Conservation (phyloP, 169 alveolate species). For the Plasmodium billcollinsi region DNA sequence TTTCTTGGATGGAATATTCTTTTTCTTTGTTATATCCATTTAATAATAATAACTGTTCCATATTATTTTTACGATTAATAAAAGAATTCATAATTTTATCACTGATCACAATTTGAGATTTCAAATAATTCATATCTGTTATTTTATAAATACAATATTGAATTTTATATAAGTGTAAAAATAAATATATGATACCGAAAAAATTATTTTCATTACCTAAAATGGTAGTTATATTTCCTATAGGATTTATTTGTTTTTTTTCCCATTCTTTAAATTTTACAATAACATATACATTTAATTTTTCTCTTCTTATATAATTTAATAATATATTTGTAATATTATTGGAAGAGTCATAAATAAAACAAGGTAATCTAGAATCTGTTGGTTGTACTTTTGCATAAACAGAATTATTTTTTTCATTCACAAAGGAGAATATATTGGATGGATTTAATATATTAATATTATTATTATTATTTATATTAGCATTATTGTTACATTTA, state of each 20-base stretch:
- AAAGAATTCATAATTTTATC: conserved; percentile 25
- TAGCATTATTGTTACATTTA: neutral
- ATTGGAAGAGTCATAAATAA: conserved; percentile 39
- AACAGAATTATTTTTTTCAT: neutral
- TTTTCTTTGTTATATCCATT: neutral
- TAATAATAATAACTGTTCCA: neutral
- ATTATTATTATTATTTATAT: neutral
- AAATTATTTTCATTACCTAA: conserved; percentile 71
- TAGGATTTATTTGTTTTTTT: conserved; percentile 51
- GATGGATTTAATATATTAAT: neutral
- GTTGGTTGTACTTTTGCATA: conserved; percentile 57
- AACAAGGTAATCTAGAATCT: conserved; percentile 60
- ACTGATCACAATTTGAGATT: conserved; percentile 5
- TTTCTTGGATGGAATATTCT: neutral
- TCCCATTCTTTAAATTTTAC: conserved; percentile 69
- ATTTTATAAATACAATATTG: conserved; percentile 37
- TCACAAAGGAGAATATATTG: no score
- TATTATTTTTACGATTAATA: conserved; percentile 2
- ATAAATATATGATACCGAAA: conserved; percentile 61
- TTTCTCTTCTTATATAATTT: conserved; percentile 36
- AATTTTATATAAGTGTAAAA: conserved; percentile 57
- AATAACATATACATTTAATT: conserved; percentile 46
- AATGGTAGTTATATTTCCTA: conserved; percentile 55
- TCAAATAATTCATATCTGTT: conserved; percentile 44
- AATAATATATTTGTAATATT: conserved; percentile 12